Evolutionary conservation across 805 yeast genomes (phyloP).

Genomic region (Ogataea degrootiae): DNA sequence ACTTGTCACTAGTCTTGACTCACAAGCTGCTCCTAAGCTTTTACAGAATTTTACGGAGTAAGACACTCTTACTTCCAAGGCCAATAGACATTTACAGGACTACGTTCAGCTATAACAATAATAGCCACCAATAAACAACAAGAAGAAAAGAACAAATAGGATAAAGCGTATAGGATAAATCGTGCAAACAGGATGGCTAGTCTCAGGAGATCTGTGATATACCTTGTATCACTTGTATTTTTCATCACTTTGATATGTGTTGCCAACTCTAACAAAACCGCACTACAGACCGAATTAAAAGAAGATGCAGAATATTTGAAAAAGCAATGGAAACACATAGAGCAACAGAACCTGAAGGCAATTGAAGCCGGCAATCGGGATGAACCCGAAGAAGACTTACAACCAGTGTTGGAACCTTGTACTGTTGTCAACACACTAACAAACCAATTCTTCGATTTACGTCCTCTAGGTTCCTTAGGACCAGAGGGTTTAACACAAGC

Average conservation of each 20-base stretch:
- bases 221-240: background rate
- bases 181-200: conserved; percentile 3
- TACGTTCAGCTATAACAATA: too few relatives aligned
- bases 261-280: conserved; percentile 5
- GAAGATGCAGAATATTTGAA: conserved; percentile 13
- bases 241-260: conserved; percentile 1
- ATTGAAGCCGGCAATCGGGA: background rate
- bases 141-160: too few relatives aligned
- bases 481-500: conserved; percentile 34
- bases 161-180: too few relatives aligned
- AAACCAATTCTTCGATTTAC: conserved; percentile 42
- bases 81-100: too few relatives aligned
- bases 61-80: too few relatives aligned
- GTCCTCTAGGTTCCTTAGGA: conserved; percentile 32
- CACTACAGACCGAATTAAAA: conserved; percentile 5
- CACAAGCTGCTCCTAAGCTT: too few relatives aligned
- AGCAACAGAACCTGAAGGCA: background rate
- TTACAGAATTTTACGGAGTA: too few relatives aligned
- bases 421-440: conserved; percentile 39
- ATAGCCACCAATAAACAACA: too few relatives aligned
- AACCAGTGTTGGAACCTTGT: conserved; percentile 31
- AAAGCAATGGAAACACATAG: conserved; percentile 7
- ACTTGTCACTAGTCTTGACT: too few relatives aligned
- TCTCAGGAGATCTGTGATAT: conserved; percentile 8
- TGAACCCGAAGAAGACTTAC: conserved; percentile 7